These are phyloP conservation scores for Talaromyces sp. DNA, from an alignment of 2,329 filamentous ascomycete species.

Conservation along the genomic window DNA sequence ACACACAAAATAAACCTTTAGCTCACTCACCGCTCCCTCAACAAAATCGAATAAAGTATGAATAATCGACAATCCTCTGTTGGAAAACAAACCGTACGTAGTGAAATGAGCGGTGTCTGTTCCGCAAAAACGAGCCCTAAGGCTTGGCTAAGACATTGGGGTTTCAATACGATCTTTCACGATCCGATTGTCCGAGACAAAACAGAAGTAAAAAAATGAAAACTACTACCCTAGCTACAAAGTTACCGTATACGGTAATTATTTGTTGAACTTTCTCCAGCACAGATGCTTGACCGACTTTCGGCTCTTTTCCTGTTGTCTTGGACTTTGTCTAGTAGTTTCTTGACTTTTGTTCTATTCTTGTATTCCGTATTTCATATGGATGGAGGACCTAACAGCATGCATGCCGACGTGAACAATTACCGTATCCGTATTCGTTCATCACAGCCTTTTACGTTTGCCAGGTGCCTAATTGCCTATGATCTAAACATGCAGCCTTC, in stretches of 20 bases:
- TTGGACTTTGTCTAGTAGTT: not conserved
- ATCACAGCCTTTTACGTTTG: not conserved
- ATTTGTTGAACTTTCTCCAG: not conserved
- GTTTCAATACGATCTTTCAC: not conserved
- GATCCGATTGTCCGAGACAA: not conserved
- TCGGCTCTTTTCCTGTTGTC: not conserved
- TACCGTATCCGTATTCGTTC: not conserved
- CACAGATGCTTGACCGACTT: slow-evolving; percentile 3
- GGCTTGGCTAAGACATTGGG: slow-evolving; percentile 8
- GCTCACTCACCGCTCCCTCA: not conserved
- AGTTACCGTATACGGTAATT: slow-evolving; percentile 7
- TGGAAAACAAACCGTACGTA: not conserved
- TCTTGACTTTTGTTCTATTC: not conserved
- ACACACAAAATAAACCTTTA: not conserved
- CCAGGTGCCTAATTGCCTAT: not conserved
- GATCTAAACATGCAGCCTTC: not conserved
- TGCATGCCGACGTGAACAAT: not conserved
- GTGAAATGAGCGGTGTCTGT: slow-evolving; percentile 1
- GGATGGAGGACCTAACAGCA: not conserved
- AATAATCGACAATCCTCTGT: not conserved
- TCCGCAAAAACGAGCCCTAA: not conserved
- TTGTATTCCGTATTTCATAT: not conserved
- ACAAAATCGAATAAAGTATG: not conserved
- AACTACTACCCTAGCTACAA: not conserved
- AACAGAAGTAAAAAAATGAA: not conserved